phyloP scores from a whole-genome alignment of 2,329 filamentous ascomycete species.

The Penicillium sp. region DNA sequence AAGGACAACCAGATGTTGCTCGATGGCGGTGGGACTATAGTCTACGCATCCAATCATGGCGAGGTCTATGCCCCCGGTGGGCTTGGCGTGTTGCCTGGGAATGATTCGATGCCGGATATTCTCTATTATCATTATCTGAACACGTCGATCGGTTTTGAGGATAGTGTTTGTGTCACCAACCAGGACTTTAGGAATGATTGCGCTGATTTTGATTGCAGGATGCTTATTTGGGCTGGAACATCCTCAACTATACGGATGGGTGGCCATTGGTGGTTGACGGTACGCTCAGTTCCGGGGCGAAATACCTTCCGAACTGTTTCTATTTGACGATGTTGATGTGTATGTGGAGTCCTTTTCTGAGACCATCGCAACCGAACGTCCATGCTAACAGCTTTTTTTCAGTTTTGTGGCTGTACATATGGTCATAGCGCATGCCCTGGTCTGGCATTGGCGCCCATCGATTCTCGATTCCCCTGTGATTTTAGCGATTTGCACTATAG shows the following conservation, averaged over 20 bases:
- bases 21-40: conserved; percentile 32
- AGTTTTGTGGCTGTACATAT: conserved; percentile 18
- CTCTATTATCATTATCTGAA: conserved; percentile 41
- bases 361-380: neutral
- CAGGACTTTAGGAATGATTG: neutral
- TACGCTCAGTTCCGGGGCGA: neutral
- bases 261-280: conserved; percentile 30
- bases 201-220: conserved; percentile 21
- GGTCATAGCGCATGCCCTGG: conserved; percentile 2
- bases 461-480: neutral
- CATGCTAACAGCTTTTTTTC: neutral
- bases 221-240: conserved; percentile 36
- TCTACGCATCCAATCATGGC: conserved; percentile 39
- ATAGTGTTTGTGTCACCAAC: conserved; percentile 20
- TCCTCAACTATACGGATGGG: conserved; percentile 35
- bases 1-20: conserved; percentile 23
- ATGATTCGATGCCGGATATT: conserved; percentile 26
- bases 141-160: conserved; percentile 27
- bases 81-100: conserved; percentile 29
- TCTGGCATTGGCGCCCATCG: neutral
- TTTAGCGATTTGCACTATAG: conserved; percentile 7
- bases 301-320: conserved; percentile 5
- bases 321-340: conserved; percentile 7
- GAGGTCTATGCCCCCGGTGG: conserved; percentile 39
- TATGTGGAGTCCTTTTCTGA: conserved; percentile 2